phyloP scores from a whole-genome alignment of 345 rosid genomes.

The Hibiscus mutabilis region DNA sequence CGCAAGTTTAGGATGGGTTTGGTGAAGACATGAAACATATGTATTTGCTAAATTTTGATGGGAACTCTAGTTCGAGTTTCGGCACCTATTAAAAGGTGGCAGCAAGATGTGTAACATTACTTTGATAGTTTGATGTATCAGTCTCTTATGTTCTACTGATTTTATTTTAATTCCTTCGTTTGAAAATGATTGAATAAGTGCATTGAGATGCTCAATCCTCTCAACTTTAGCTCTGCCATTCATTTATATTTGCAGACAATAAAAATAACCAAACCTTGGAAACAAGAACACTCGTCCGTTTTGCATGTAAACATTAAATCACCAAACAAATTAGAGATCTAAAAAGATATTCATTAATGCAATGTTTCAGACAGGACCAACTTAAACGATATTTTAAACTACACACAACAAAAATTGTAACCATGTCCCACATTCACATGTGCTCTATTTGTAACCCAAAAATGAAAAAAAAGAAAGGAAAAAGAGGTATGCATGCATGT shows the following conservation, averaged over 20 bases:
- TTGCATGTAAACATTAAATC: too few species aligned
- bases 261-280: background rate
- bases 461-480: background rate
- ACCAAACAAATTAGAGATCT: too few species aligned
- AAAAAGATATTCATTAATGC: background rate
- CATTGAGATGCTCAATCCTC: too few species aligned
- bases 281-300: background rate
- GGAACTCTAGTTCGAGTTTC: background rate
- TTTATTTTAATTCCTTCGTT: too few species aligned
- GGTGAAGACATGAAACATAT: background rate
- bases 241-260: background rate
- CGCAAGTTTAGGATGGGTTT: background rate
- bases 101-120: background rate
- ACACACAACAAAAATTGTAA: background rate
- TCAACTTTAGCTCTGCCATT: too few species aligned
- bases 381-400: too few species aligned
- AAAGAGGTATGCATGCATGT: constrained; percentile 14
- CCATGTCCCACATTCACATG: background rate
- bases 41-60: background rate
- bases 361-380: background rate
- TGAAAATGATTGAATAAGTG: too few species aligned
- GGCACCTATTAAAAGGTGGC: background rate
- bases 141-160: background rate
- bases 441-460: background rate
- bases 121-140: background rate